phyloP scores from a whole-genome alignment of 2,329 filamentous ascomycete genomes.

The Helminthosporium solani region DNA sequence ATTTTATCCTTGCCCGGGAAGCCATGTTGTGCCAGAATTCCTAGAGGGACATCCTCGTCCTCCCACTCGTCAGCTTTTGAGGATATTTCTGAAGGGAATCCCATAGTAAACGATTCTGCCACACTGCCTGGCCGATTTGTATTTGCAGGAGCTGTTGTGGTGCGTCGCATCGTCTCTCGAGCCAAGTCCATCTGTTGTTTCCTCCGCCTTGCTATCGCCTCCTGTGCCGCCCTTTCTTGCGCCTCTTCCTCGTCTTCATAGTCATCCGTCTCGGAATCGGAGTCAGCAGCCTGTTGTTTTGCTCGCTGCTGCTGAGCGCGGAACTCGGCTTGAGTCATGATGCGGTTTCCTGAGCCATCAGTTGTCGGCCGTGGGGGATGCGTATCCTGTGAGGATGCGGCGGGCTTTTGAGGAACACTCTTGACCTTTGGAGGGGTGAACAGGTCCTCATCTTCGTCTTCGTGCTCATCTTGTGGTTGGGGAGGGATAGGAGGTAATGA shows the following conservation, averaged over 20 bases:
- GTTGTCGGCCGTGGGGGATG: slow-evolving; percentile 13
- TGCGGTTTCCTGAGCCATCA: slow-evolving; percentile 17
- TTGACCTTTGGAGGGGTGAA: slow-evolving; percentile 24
- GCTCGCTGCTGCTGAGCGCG: slow-evolving; percentile 31
- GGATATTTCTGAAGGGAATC: slow-evolving; percentile 39
- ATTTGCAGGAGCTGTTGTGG: slow-evolving; percentile 29
- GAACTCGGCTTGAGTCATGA: slow-evolving; percentile 39
- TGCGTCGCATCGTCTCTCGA: slow-evolving; percentile 37
- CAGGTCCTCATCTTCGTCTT: slow-evolving; percentile 34
- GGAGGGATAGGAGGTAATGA: background rate
- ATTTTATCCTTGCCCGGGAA: slow-evolving; percentile 34
- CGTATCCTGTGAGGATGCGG: slow-evolving; percentile 11
- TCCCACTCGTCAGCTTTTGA: slow-evolving; percentile 40
- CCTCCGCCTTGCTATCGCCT: slow-evolving; percentile 34
- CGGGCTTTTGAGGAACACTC: slow-evolving; percentile 8
- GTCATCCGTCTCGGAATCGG: slow-evolving; percentile 36
- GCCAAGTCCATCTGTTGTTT: slow-evolving; percentile 38
- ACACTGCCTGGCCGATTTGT: slow-evolving; percentile 19
- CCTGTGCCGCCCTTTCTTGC: slow-evolving; percentile 34
- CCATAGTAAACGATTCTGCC: slow-evolving; percentile 23
- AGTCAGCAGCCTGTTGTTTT: slow-evolving; percentile 25
- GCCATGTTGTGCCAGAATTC: slow-evolving; percentile 41
- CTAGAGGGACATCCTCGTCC: slow-evolving; percentile 42
- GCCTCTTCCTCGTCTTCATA: slow-evolving; percentile 43
- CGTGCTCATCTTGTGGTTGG: background rate